These are phyloP conservation scores for Phytophthora fragariae DNA, from an alignment of 352 stramenopile genomes.

Conservation along the genomic window DNA sequence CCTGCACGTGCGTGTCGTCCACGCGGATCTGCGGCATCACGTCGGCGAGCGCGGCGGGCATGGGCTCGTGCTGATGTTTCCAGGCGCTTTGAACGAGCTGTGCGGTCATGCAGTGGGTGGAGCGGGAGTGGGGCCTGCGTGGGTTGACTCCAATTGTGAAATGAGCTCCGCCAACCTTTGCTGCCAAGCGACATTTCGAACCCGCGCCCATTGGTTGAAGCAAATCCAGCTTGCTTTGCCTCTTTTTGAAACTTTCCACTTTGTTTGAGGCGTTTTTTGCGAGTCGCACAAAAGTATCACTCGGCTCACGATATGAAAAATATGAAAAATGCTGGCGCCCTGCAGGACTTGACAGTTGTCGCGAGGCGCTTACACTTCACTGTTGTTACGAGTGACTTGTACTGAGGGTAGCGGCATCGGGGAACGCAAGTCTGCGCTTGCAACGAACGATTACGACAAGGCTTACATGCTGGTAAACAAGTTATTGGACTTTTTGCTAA, in stretches of 20 bases:
- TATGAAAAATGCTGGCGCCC: too few species aligned
- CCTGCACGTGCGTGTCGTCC: slow-evolving; percentile 17
- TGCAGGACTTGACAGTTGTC: not conserved
- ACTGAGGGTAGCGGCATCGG: too few species aligned
- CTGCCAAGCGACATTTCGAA: slow-evolving; percentile 25
- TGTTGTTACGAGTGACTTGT: too few species aligned
- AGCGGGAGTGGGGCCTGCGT: not conserved
- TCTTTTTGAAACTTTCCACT: not conserved
- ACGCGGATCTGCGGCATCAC: slow-evolving; percentile 2
- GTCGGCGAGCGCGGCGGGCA: not conserved
- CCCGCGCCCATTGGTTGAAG: slow-evolving; percentile 19
- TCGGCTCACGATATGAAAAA: too few species aligned
- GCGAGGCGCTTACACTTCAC: too few species aligned
- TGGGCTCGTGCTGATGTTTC: slow-evolving; percentile 23
- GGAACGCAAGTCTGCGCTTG: not conserved
- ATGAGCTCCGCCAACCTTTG: slow-evolving; percentile 17
- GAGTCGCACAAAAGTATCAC: too few species aligned
- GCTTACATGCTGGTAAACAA: not conserved
- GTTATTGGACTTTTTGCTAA: not conserved
- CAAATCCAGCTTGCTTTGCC: not conserved
- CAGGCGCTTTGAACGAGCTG: slow-evolving; percentile 29
- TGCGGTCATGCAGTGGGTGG: slow-evolving; percentile 18
- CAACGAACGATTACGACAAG: not conserved
- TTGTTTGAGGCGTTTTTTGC: not conserved
- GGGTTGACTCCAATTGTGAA: slow-evolving; percentile 28